phyloP scores from a whole-genome alignment of 371 early-diverging fungal genomes.

The Rhizoclosmatium hyalinum region DNA sequence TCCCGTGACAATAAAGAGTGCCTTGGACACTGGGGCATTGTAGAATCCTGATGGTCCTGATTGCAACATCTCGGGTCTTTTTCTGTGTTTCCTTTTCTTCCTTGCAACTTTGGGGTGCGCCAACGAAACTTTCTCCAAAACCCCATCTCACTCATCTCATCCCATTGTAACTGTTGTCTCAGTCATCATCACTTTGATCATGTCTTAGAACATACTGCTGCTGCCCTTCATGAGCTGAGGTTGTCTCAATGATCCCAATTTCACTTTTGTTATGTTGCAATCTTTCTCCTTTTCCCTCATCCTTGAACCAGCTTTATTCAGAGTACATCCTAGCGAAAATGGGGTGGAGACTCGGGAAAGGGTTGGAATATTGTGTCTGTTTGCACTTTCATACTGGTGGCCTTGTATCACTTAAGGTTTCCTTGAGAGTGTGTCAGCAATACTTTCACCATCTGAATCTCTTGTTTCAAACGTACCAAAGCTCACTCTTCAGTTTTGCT shows the following conservation, averaged over 20 bases:
- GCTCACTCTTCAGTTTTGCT: neutral
- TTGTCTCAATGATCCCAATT: neutral
- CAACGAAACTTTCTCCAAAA: neutral
- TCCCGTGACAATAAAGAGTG: constrained; percentile 64
- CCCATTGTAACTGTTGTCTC: neutral
- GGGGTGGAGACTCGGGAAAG: constrained; percentile 28
- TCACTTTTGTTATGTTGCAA: too few relatives aligned
- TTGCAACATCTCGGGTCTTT: neutral
- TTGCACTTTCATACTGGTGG: neutral
- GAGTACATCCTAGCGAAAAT: constrained; percentile 20
- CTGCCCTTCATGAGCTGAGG: neutral
- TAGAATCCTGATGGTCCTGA: constrained; percentile 34
- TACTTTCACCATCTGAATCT: neutral
- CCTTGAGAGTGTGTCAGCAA: neutral
- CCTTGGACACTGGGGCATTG: constrained; percentile 75
- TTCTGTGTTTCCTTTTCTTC: neutral
- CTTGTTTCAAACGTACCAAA: neutral
- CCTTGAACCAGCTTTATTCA: constrained; percentile 20
- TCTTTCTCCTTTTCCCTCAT: neutral
- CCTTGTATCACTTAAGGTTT: neutral
- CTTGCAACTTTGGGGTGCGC: neutral
- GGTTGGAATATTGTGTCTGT: constrained; percentile 11
- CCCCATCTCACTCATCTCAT: neutral
- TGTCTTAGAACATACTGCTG: neutral
- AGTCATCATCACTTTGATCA: neutral